These are phyloP conservation scores for Hymenoscyphus scutula DNA, from an alignment of 2,329 filamentous ascomycete species.

Conservation along the genomic window DNA sequence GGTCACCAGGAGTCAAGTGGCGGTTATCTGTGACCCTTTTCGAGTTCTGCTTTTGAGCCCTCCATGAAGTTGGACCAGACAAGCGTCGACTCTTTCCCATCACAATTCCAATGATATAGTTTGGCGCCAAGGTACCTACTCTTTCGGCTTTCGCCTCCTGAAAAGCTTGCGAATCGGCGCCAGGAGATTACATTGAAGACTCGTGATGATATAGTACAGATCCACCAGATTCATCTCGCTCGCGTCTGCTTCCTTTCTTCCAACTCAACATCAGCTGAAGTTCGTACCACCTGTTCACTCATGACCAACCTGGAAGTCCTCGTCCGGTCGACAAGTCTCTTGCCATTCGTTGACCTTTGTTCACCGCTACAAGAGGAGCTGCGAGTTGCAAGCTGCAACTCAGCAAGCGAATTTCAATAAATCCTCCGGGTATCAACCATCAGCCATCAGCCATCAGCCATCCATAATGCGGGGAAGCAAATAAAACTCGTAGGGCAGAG, in stretches of 20 bases:
- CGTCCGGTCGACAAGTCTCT: neutral
- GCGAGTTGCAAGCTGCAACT: neutral
- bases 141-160: too few species aligned
- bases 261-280: neutral
- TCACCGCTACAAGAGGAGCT: neutral
- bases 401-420: neutral
- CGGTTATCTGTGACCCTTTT: too few species aligned
- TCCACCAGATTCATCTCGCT: neutral
- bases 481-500: conserved; percentile 1
- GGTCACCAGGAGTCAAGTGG: too few species aligned
- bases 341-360: neutral
- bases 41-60: too few species aligned
- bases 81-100: too few species aligned
- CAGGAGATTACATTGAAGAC: neutral
- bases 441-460: too few species aligned
- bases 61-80: too few species aligned
- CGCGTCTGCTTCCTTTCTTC: neutral
- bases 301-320: neutral
- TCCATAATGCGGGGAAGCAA: conserved; percentile 1
- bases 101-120: too few species aligned
- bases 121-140: too few species aligned
- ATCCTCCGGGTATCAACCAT: too few species aligned
- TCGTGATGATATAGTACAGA: neutral
- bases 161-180: neutral
- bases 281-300: neutral